Evolutionary conservation across 2,329 filamentous ascomycete genomes (phyloP).

Genomic region (Colletotrichum sp.): DNA sequence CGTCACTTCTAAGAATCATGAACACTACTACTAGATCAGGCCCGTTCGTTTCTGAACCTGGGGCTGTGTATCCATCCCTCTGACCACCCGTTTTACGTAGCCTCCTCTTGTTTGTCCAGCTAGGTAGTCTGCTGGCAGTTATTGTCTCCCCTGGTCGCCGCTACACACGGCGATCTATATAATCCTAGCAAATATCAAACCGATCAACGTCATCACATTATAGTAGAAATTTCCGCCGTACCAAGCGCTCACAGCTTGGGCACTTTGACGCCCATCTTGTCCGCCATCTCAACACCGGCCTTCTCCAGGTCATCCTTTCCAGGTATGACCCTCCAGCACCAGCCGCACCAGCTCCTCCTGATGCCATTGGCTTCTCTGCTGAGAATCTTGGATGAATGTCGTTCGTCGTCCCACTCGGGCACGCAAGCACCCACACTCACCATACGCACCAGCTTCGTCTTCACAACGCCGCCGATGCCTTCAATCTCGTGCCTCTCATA

Average conservation of each 20-base stretch:
- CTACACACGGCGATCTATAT: neutral
- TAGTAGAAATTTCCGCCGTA: neutral
- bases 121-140: neutral
- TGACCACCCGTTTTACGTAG: neutral
- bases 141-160: neutral
- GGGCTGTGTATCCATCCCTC: neutral
- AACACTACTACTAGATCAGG: neutral
- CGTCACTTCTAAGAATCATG: neutral
- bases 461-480: conserved; percentile 86
- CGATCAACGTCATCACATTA: neutral
- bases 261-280: neutral
- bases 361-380: conserved; percentile 71
- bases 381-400: conserved; percentile 68
- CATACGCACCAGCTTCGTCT: conserved; percentile 85
- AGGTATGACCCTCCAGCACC: conserved; percentile 82
- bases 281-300: neutral
- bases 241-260: neutral
- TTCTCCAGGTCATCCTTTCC: conserved; percentile 38
- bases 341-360: conserved; percentile 86
- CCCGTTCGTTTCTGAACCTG: neutral
- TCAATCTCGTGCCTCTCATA: conserved; percentile 90
- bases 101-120: neutral
- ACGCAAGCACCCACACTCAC: conserved; percentile 84
- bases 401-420: conserved; percentile 83
- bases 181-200: neutral